phyloP scores from a whole-genome alignment of 1,284 basidiomycete species.

The Schizopora paradoxa region DNA sequence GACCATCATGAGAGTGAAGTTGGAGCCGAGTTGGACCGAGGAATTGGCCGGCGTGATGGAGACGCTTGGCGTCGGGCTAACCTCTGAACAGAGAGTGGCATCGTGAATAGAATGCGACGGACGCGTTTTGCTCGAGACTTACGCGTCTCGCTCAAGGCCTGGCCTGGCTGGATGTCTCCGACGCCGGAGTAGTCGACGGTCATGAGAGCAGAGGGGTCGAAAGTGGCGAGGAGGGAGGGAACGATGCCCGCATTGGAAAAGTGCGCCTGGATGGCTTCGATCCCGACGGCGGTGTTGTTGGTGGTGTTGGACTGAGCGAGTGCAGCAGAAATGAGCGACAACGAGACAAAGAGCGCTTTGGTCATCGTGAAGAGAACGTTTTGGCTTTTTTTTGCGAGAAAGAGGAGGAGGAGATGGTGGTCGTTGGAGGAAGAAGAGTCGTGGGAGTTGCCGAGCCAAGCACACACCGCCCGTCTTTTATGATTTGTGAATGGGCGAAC shows the following conservation, averaged over 20 bases:
- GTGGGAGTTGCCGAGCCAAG: too few relatives aligned
- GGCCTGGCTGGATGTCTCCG: constrained; percentile 50
- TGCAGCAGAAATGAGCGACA: constrained; percentile 32
- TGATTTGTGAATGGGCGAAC: too few relatives aligned
- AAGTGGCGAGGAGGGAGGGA: constrained; percentile 50
- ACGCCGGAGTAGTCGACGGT: constrained; percentile 45
- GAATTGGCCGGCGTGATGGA: constrained; percentile 44
- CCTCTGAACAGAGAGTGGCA: constrained; percentile 36
- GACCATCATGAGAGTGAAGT: constrained; percentile 65
- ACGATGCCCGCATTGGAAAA: constrained; percentile 54
- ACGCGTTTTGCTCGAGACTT: constrained; percentile 24
- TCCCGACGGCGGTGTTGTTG: constrained; percentile 32
- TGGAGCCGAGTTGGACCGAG: constrained; percentile 37
- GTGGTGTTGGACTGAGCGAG: constrained; percentile 38
- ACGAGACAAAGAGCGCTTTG: constrained; percentile 27
- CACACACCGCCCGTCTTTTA: too few relatives aligned
- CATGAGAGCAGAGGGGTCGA: constrained; percentile 52
- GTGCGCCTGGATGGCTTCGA: constrained; percentile 55
- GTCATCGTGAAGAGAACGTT: constrained; percentile 7
- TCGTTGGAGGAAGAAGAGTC: constrained; percentile 5
- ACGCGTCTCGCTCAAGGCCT: constrained; percentile 52
- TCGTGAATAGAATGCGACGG: constrained; percentile 20
- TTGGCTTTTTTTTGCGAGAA: too few relatives aligned
- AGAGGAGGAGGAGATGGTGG: constrained; percentile 15
- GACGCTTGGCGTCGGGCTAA: constrained; percentile 44